phyloP scores from a whole-genome alignment of 768 basidiomycete genomes.

The Leccinum obscurum region DNA sequence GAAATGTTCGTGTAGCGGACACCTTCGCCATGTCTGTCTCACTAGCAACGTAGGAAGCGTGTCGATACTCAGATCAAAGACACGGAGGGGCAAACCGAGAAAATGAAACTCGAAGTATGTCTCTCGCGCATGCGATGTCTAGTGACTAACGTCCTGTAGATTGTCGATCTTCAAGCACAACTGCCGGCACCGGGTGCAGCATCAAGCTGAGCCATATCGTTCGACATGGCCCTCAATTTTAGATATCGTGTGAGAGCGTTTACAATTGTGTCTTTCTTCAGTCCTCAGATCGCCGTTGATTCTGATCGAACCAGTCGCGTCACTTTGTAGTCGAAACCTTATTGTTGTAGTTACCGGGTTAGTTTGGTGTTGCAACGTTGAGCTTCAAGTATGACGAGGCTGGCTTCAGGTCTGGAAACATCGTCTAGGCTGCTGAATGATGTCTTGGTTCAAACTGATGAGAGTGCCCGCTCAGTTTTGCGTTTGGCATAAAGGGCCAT shows the following conservation, averaged over 20 bases:
- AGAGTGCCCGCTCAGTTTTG: no score
- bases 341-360: no score
- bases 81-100: constrained; percentile 70
- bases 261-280: neutral
- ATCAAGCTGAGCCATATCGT: constrained; percentile 10
- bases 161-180: constrained; percentile 65
- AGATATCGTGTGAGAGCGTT: neutral
- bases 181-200: constrained; percentile 37
- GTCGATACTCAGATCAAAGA: constrained; percentile 84
- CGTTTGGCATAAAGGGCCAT: no score
- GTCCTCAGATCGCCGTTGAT: neutral
- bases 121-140: neutral
- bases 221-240: neutral
- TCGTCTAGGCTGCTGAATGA: no score
- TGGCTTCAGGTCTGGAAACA: no score
- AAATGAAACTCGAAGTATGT: constrained; percentile 78
- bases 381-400: no score
- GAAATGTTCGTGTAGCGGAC: constrained; percentile 67
- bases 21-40: constrained; percentile 2
- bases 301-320: neutral
- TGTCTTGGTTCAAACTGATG: no score
- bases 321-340: neutral
- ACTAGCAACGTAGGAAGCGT: constrained; percentile 54
- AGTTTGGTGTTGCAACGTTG: no score
- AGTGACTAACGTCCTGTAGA: constrained; percentile 39